These are phyloP conservation scores for Solanum ossicruentum DNA, from an alignment of 257 asterid species.

Conservation along the genomic window DNA sequence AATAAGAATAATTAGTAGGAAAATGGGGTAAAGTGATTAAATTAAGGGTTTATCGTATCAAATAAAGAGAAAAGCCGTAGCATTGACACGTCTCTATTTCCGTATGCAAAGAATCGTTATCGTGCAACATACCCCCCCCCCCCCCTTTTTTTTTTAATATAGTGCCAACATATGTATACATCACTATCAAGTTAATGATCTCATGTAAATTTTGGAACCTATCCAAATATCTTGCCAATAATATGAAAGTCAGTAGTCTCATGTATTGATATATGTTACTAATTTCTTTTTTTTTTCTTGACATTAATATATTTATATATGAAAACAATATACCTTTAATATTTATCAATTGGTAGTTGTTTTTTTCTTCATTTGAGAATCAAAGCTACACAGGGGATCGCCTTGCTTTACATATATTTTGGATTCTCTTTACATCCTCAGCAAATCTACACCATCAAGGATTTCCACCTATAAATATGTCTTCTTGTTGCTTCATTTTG, in stretches of 20 bases:
- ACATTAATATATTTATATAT: too few species aligned
- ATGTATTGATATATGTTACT: neutral
- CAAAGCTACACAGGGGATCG: neutral
- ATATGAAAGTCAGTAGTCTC: neutral
- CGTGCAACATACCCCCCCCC: slow-evolving; percentile 3
- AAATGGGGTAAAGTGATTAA: neutral
- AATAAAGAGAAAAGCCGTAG: slow-evolving; percentile 9
- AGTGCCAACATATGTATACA: neutral
- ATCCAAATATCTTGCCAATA: neutral
- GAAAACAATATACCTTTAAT: neutral
- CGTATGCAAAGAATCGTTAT: slow-evolving; percentile 63
- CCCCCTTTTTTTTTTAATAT: neutral
- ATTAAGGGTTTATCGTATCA: neutral
- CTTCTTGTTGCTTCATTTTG: slow-evolving; percentile 13
- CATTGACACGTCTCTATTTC: slow-evolving; percentile 27
- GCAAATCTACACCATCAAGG: neutral
- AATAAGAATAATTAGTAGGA: neutral
- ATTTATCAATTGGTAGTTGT: neutral
- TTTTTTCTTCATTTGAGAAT: neutral
- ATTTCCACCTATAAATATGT: slow-evolving; percentile 20
- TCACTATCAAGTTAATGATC: slow-evolving; percentile 12
- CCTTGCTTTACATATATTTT: neutral
- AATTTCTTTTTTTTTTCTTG: neutral
- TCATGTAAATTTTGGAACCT: neutral
- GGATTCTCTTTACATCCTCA: neutral